phyloP scores from a whole-genome alignment of 2,329 filamentous ascomycete genomes.

The Phoma sp. region DNA sequence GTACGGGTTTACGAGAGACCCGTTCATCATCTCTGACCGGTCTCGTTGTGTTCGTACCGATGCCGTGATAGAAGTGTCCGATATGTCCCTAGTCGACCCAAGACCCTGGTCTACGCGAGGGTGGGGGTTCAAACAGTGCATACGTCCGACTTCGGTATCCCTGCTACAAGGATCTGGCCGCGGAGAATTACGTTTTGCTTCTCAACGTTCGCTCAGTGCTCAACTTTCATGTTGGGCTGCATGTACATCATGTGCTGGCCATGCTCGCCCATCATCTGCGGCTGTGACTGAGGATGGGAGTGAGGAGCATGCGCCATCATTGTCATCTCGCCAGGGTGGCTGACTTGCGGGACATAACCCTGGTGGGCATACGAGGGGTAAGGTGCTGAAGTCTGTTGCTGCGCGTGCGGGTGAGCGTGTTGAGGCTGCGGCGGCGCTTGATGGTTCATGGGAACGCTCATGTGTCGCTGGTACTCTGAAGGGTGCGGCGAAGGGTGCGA shows the following conservation, averaged over 20 bases:
- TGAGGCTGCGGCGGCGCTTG: slow-evolving; percentile 36
- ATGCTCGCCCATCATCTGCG: slow-evolving; percentile 49
- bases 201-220: slow-evolving; percentile 36
- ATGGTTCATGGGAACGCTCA: slow-evolving; percentile 46
- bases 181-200: slow-evolving; percentile 11
- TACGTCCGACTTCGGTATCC: slow-evolving; percentile 11
- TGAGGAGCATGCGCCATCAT: slow-evolving; percentile 47
- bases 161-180: slow-evolving; percentile 12
- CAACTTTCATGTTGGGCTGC: slow-evolving; percentile 50
- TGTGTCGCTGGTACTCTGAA: slow-evolving; percentile 47
- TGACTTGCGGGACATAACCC: slow-evolving; percentile 43
- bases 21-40: slow-evolving; percentile 9
- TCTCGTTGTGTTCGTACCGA: neutral
- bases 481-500: slow-evolving; percentile 47
- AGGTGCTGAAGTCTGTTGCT: slow-evolving; percentile 35
- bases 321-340: slow-evolving; percentile 45
- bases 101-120: slow-evolving; percentile 11
- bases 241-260: slow-evolving; percentile 51
- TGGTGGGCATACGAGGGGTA: slow-evolving; percentile 43
- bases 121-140: slow-evolving; percentile 5
- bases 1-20: neutral
- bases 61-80: neutral
- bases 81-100: neutral
- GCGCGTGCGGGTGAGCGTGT: slow-evolving; percentile 30
- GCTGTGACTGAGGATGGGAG: slow-evolving; percentile 38